Percentiles rank a stretch among this genome's conserved stretches.
phyloP scores from a whole-genome alignment of 257 asterid species.

The Thymus mandschuricus region DNA sequence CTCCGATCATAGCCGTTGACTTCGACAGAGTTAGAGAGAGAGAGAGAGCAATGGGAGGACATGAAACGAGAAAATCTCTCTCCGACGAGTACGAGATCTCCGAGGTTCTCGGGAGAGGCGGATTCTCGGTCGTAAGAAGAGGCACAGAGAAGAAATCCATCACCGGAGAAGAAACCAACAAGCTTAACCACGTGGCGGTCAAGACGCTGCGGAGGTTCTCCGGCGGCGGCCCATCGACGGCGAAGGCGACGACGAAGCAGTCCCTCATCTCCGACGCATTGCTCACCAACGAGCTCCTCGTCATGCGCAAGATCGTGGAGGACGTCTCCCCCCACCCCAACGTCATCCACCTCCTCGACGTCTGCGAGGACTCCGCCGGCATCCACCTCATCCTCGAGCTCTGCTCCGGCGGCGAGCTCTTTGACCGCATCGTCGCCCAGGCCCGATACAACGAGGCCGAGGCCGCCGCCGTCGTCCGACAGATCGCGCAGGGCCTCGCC shows the following conservation, averaged over 20 bases:
- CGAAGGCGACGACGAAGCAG: conserved; percentile 36
- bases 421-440: conserved; percentile 76
- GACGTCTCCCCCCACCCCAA: conserved; percentile 87
- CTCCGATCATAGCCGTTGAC: not conserved
- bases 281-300: conserved; percentile 73
- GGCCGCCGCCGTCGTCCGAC: conserved; percentile 75
- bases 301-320: conserved; percentile 79
- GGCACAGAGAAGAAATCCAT: conserved; percentile 43
- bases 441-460: conserved; percentile 64
- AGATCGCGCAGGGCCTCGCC: conserved; percentile 65
- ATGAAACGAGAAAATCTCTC: conserved; percentile 46
- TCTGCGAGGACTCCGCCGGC: conserved; percentile 63
- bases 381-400: conserved; percentile 78
- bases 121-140: conserved; percentile 77
- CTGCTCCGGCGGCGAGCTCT: conserved; percentile 82
- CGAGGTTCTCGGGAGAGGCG: conserved; percentile 79
- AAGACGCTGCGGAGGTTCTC: conserved; percentile 63
- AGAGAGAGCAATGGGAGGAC: conserved; percentile 42
- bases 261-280: conserved; percentile 62
- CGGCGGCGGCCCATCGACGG: conserved; percentile 27
- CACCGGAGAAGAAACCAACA: conserved; percentile 26
- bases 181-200: conserved; percentile 55
- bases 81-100: conserved; percentile 67
- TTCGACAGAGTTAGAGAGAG: not conserved
- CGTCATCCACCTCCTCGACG: conserved; percentile 74